Conservation (phyloP, 2,329 filamentous ascomycete genomes). For the Pseudogymnoascus pannorum region DNA sequence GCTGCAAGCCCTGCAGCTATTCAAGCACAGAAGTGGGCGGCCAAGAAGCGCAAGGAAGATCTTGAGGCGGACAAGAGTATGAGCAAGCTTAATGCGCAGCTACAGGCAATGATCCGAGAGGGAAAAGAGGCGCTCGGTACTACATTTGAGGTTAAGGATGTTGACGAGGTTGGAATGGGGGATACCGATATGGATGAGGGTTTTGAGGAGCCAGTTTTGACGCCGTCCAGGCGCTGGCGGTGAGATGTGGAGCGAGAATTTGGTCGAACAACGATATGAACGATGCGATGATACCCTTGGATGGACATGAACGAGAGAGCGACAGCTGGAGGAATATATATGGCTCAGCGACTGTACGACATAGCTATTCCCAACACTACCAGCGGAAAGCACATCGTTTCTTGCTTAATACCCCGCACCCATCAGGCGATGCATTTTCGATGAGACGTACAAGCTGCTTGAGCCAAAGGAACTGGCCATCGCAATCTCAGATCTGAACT, state of each 20-base stretch:
- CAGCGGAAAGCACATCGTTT: background rate
- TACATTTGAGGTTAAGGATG: slow-evolving; percentile 53
- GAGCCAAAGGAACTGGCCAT: background rate
- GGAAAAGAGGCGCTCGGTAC: slow-evolving; percentile 80
- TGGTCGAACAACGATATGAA: slow-evolving; percentile 1
- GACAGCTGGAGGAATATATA: background rate
- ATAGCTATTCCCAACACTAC: background rate
- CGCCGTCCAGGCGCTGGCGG: background rate
- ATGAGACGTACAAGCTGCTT: background rate
- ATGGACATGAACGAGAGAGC: background rate
- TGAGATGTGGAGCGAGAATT: background rate
- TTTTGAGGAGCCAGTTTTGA: background rate
- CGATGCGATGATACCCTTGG: slow-evolving; percentile 5
- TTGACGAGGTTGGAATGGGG: slow-evolving; percentile 5
- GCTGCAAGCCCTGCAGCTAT: slow-evolving; percentile 34
- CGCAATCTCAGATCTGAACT: background rate
- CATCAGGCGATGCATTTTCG: slow-evolving; percentile 1
- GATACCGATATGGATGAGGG: slow-evolving; percentile 7
- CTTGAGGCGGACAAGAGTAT: slow-evolving; percentile 73
- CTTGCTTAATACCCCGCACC: background rate
- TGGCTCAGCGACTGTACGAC: background rate
- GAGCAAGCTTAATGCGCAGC: slow-evolving; percentile 66
- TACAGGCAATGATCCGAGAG: slow-evolving; percentile 82
- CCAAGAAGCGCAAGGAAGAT: slow-evolving; percentile 65
- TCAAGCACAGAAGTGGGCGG: slow-evolving; percentile 68